Conservation (phyloP, 163 green algal species). For the Prototheca cutis region DNA sequence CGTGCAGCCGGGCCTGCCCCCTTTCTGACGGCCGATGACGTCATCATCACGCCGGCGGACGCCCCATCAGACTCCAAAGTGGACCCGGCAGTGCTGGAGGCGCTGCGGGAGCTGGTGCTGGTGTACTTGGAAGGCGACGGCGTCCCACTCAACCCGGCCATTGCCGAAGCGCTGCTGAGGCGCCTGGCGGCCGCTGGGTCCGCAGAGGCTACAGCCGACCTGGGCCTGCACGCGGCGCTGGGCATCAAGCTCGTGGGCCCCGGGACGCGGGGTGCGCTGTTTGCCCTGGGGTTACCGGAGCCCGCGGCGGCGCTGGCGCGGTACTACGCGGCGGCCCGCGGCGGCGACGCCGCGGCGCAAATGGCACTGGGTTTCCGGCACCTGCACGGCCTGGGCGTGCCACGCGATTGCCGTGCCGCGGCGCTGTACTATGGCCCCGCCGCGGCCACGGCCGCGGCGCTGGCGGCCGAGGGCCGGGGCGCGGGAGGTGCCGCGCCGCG, state of each 20-base stretch:
- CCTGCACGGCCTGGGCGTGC: slow-evolving; percentile 64
- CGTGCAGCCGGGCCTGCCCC: slow-evolving; percentile 3
- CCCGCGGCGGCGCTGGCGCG: slow-evolving; percentile 52
- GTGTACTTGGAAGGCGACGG: slow-evolving; percentile 40
- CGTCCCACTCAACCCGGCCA: slow-evolving; percentile 30
- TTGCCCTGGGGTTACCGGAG: slow-evolving; percentile 33
- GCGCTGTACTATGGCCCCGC: slow-evolving; percentile 78
- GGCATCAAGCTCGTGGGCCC: slow-evolving; percentile 38
- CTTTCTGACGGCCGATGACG: slow-evolving; percentile 16
- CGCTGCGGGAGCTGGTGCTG: slow-evolving; percentile 47
- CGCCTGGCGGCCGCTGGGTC: slow-evolving; percentile 53
- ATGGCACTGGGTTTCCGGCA: slow-evolving; percentile 72
- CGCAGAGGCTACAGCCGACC: slow-evolving; percentile 57
- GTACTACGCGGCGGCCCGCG: slow-evolving; percentile 68
- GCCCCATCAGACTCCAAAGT: slow-evolving; percentile 4
- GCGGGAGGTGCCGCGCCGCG: slow-evolving; percentile 29
- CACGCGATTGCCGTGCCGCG: slow-evolving; percentile 60
- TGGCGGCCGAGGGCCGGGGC: slow-evolving; percentile 14
- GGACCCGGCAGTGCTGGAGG: too few species aligned
- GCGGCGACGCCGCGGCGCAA: slow-evolving; percentile 51
- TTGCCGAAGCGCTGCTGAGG: slow-evolving; percentile 55
- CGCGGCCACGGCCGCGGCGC: slow-evolving; percentile 49
- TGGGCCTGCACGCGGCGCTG: slow-evolving; percentile 48
- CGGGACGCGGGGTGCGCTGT: background rate
- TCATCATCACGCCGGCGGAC: background rate